A percentile compares a stretch with the other conserved stretches of the same genome.
These are phyloP conservation scores for Penicillium sclerotiorum DNA, from an alignment of 2,329 filamentous ascomycete species.

Conservation along the genomic window DNA sequence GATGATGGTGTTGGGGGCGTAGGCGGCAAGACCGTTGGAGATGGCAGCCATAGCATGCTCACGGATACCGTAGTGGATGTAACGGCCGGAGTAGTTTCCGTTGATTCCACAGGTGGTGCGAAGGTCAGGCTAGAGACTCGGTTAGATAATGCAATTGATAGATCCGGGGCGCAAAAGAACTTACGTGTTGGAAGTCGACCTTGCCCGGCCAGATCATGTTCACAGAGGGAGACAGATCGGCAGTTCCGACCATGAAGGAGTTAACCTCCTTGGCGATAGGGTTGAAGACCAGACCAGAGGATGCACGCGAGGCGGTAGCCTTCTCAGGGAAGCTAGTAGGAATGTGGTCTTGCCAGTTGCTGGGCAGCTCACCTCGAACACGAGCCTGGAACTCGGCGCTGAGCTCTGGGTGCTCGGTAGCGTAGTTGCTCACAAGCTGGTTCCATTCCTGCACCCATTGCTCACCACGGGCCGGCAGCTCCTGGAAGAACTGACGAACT, in stretches of 20 bases:
- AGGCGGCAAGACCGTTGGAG: constrained; percentile 73
- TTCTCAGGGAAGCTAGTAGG: constrained; percentile 53
- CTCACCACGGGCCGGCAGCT: constrained; percentile 51
- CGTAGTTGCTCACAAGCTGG: constrained; percentile 48
- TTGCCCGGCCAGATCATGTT: constrained; percentile 60
- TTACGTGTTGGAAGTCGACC: constrained; percentile 55
- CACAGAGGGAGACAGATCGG: constrained; percentile 57
- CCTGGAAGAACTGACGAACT: constrained; percentile 57
- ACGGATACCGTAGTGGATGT: constrained; percentile 62
- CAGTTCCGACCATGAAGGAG: constrained; percentile 58
- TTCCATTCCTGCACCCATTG: constrained; percentile 54
- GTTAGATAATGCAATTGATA: constrained; percentile 9
- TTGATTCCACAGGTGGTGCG: constrained; percentile 40
- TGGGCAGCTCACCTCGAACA: constrained; percentile 51
- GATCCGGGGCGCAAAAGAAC: constrained; percentile 8
- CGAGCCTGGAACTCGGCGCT: constrained; percentile 53
- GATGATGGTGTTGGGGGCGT: constrained; percentile 56
- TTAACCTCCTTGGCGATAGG: constrained; percentile 53
- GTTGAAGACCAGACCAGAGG: constrained; percentile 55
- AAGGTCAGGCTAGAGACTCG: constrained; percentile 27
- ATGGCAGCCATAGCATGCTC: constrained; percentile 72
- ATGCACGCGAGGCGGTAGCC: constrained; percentile 53
- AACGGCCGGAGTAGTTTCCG: constrained; percentile 55
- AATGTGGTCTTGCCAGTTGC: constrained; percentile 55
- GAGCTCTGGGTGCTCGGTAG: constrained; percentile 49